These are phyloP conservation scores for Tubosaeta brunneosetosa DNA, from an alignment of 768 basidiomycete species.

Conservation along the genomic window DNA sequence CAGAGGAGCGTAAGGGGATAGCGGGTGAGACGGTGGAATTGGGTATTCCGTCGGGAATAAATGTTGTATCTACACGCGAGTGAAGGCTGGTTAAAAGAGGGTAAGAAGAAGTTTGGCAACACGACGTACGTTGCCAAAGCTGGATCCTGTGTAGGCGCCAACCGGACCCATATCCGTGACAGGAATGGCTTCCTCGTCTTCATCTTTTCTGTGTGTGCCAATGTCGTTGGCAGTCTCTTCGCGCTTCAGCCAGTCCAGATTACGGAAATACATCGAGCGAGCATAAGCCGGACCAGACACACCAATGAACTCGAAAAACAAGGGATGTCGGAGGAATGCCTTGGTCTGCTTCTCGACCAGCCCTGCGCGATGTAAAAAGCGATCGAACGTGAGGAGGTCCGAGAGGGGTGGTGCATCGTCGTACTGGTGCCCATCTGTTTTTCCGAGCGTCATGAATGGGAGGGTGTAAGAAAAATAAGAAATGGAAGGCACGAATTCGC, in stretches of 20 bases:
- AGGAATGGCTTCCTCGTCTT: slow-evolving; percentile 1
- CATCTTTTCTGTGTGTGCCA: not conserved
- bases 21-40: slow-evolving; percentile 3
- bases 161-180: slow-evolving; percentile 3
- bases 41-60: slow-evolving; percentile 37
- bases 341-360: slow-evolving; percentile 35
- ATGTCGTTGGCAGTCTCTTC: not conserved
- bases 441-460: slow-evolving; percentile 44
- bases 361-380: slow-evolving; percentile 44
- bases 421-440: not conserved
- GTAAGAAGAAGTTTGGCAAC: too few species aligned
- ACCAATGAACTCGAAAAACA: slow-evolving; percentile 40
- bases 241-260: slow-evolving; percentile 10
- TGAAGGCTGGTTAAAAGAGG: too few species aligned
- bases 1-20: slow-evolving; percentile 19
- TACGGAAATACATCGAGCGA: not conserved
- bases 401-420: slow-evolving; percentile 35
- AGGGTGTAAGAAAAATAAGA: slow-evolving; percentile 36
- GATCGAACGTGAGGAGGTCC: slow-evolving; percentile 40
- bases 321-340: slow-evolving; percentile 37
- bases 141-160: slow-evolving; percentile 14
- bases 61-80: too few species aligned
- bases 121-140: slow-evolving; percentile 26
- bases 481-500: slow-evolving; percentile 40
- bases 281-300: slow-evolving; percentile 7